Evolutionary conservation across 2,329 filamentous ascomycete species (phyloP).

Genomic region (Lecanosticta acicola): DNA sequence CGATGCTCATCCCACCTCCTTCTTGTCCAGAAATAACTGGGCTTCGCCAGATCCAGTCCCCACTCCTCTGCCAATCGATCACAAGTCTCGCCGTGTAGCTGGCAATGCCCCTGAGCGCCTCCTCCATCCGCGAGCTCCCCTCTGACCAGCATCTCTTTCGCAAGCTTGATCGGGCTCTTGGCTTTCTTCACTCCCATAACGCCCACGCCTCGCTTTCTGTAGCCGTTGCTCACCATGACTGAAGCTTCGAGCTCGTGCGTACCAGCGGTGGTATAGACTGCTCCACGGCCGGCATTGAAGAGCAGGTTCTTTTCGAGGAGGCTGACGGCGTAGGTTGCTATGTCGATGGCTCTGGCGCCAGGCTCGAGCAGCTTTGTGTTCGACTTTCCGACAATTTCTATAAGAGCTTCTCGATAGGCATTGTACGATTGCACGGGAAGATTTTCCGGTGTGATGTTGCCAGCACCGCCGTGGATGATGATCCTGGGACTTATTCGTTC

Average conservation of each 20-base stretch:
- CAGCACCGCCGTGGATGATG: constrained; percentile 46
- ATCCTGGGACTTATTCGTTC: constrained; percentile 36
- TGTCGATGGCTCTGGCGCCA: constrained; percentile 59
- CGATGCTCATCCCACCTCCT: constrained; percentile 72
- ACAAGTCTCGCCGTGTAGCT: constrained; percentile 61
- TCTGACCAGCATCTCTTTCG: constrained; percentile 62
- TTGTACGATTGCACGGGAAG: constrained; percentile 34
- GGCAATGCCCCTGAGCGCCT: constrained; percentile 62
- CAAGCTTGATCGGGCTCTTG: constrained; percentile 74
- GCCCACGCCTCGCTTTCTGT: constrained; percentile 70
- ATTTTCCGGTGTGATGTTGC: constrained; percentile 41
- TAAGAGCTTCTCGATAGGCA: constrained; percentile 36
- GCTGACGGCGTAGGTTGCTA: constrained; percentile 68
- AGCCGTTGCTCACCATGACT: constrained; percentile 73
- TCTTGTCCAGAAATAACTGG: constrained; percentile 73
- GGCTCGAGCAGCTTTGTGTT: constrained; percentile 27
- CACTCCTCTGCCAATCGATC: constrained; percentile 63
- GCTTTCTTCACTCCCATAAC: constrained; percentile 67
- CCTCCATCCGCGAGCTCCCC: constrained; percentile 57
- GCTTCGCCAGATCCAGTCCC: constrained; percentile 64
- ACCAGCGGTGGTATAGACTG: constrained; percentile 79
- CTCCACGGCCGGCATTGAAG: constrained; percentile 79
- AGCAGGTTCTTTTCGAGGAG: constrained; percentile 73
- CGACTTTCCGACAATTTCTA: constrained; percentile 32
- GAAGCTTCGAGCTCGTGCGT: constrained; percentile 81